Conservation (phyloP, 176 grass and related monocot species). For the Triticum dicoccoides region DNA sequence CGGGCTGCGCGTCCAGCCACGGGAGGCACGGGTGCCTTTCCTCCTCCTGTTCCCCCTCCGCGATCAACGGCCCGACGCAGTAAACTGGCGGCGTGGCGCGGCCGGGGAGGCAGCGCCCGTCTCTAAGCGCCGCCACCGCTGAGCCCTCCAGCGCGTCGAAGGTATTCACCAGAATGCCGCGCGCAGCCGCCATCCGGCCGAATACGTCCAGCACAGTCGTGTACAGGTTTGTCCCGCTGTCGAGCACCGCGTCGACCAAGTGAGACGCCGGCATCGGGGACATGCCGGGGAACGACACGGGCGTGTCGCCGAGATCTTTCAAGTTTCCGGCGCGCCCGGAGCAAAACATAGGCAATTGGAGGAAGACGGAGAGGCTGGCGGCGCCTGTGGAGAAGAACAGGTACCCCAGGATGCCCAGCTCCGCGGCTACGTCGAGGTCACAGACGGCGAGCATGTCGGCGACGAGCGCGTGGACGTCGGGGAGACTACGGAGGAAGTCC, state of each 20-base stretch:
- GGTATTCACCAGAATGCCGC: constrained; percentile 39
- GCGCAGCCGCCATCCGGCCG: not conserved
- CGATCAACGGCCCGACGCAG: constrained; percentile 34
- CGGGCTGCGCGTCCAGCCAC: not conserved
- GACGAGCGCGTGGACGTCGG: constrained; percentile 33
- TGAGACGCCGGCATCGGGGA: constrained; percentile 39
- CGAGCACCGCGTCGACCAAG: constrained; percentile 17
- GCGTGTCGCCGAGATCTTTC: constrained; percentile 31
- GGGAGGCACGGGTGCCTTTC: constrained; percentile 32
- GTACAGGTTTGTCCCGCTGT: constrained; percentile 15
- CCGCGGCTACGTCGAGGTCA: constrained; percentile 33
- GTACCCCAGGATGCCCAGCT: constrained; percentile 32
- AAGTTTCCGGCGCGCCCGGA: constrained; percentile 1
- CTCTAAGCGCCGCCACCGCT: constrained; percentile 2
- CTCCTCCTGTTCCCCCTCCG: not conserved
- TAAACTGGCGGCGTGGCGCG: constrained; percentile 23
- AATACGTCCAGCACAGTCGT: not conserved
- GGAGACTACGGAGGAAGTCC: constrained; percentile 24
- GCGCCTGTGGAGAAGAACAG: constrained; percentile 39
- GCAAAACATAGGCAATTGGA: constrained; percentile 29
- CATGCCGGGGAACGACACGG: constrained; percentile 38
- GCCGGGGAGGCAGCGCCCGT: not conserved
- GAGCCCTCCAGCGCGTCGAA: constrained; percentile 31
- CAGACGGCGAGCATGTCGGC: constrained; percentile 45
- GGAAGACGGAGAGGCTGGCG: constrained; percentile 35